Evolutionary conservation across 306 rosid genomes (phyloP).

Genomic region (Oemleria cerasiformis): DNA sequence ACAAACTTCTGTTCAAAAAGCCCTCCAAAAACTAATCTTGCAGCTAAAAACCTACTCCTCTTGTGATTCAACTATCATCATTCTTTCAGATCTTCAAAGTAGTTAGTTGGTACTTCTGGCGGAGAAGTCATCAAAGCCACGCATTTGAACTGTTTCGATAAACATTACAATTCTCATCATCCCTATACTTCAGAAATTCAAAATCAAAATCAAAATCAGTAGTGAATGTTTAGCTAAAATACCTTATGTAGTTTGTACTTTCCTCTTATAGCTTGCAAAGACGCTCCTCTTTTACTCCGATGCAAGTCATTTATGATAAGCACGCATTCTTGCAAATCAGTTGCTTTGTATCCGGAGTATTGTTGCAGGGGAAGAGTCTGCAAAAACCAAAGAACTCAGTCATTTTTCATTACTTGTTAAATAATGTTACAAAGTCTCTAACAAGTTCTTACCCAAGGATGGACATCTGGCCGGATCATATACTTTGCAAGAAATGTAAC

Average conservation of each 20-base stretch:
- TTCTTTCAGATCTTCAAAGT: slow-evolving; percentile 46
- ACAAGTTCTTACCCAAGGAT: slow-evolving; percentile 73
- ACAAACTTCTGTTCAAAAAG: background rate
- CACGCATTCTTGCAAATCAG: slow-evolving; percentile 62
- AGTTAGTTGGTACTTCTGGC: slow-evolving; percentile 65
- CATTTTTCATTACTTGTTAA: slow-evolving; percentile 7
- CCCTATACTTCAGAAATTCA: background rate
- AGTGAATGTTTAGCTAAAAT: background rate
- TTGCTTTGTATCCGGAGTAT: slow-evolving; percentile 55
- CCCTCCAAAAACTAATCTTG: background rate
- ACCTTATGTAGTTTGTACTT: slow-evolving; percentile 92
- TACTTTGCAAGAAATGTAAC: slow-evolving; percentile 70
- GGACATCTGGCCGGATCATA: slow-evolving; percentile 46
- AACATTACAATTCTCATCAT: slow-evolving; percentile 21
- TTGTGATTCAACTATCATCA: background rate
- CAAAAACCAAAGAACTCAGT: slow-evolving; percentile 3
- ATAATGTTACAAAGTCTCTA: background rate
- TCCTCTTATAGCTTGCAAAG: slow-evolving; percentile 62
- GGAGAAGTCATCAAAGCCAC: slow-evolving; percentile 80
- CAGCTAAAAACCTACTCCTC: background rate
- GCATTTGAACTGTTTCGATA: slow-evolving; percentile 62
- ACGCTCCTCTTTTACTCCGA: slow-evolving; percentile 61
- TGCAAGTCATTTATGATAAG: slow-evolving; percentile 65
- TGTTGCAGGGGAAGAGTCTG: slow-evolving; percentile 48
- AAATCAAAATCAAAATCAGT: slow-evolving; percentile 12